phyloP scores from a whole-genome alignment of 495 filamentous ascomycete species.

The Staphylotrichum longicolle region DNA sequence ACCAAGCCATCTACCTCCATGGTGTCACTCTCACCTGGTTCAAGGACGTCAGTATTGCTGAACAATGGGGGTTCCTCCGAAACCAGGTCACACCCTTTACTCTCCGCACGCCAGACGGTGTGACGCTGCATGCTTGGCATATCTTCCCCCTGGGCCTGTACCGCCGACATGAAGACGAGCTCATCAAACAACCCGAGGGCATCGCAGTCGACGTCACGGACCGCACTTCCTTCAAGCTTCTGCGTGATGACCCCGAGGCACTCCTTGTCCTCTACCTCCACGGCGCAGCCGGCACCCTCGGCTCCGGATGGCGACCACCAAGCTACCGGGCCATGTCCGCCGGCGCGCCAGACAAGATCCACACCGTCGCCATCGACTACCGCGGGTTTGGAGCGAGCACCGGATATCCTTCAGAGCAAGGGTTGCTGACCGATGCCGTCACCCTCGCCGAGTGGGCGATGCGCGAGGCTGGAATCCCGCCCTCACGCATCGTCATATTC shows the following conservation, averaged over 20 bases:
- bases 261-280: constrained; percentile 58
- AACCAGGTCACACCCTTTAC: constrained; percentile 67
- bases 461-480: constrained; percentile 58
- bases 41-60: constrained; percentile 64
- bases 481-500: constrained; percentile 71
- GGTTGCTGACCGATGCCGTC: constrained; percentile 75
- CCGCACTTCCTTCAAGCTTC: constrained; percentile 52
- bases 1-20: constrained; percentile 57
- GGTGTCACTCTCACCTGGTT: constrained; percentile 62
- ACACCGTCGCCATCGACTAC: constrained; percentile 74
- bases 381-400: constrained; percentile 80
- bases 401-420: constrained; percentile 73
- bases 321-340: constrained; percentile 62
- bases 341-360: constrained; percentile 49
- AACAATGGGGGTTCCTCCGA: constrained; percentile 79
- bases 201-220: constrained; percentile 51
- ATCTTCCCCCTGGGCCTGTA: constrained; percentile 63
- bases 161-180: constrained; percentile 49
- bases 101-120: constrained; percentile 53
- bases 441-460: constrained; percentile 69
- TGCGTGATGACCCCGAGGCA: constrained; percentile 57
- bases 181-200: constrained; percentile 47
- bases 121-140: constrained; percentile 66
- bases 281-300: constrained; percentile 62
- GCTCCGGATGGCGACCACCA: constrained; percentile 56